Percentiles rank a stretch among this genome's conserved stretches.
Conservation (phyloP, 805 yeast genomes). For the Spathaspora passalidarum region DNA sequence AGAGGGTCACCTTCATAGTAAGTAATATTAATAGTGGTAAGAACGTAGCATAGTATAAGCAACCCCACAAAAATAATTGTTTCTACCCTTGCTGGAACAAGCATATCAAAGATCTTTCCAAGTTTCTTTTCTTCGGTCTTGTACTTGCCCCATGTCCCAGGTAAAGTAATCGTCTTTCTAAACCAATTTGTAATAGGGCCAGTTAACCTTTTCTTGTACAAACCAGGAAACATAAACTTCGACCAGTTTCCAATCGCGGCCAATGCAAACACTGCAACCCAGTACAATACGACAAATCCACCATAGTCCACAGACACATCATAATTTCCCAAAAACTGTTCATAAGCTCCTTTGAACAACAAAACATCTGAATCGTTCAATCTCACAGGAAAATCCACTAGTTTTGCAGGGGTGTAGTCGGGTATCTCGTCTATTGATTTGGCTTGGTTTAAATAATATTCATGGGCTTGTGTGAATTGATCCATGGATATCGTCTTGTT, state of each 20-base stretch:
- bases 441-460: conserved; percentile 15
- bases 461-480: conserved; percentile 19
- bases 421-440: conserved; percentile 10
- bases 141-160: conserved; percentile 31
- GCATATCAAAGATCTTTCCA: conserved; percentile 20
- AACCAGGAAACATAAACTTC: conserved; percentile 23
- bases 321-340: conserved; percentile 39
- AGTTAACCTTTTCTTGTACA: conserved; percentile 15
- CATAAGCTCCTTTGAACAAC: conserved; percentile 25
- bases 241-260: conserved; percentile 33
- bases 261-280: conserved; percentile 25
- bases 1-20: conserved; percentile 33
- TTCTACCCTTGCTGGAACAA: conserved; percentile 42
- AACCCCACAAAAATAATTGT: conserved; percentile 30
- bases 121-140: conserved; percentile 26
- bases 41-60: conserved; percentile 23
- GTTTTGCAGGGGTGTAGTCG: conserved; percentile 6
- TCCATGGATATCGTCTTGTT: conserved; percentile 19
- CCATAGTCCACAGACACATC: conserved; percentile 46
- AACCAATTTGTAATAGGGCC: conserved; percentile 29
- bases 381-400: conserved; percentile 23
- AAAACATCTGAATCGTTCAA: conserved; percentile 19
- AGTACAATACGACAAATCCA: conserved; percentile 24
- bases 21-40: conserved; percentile 21
- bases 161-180: conserved; percentile 33